phyloP scores from a whole-genome alignment of 108 stramenopile genomes.

The Phaeodactylum tricornutum region DNA sequence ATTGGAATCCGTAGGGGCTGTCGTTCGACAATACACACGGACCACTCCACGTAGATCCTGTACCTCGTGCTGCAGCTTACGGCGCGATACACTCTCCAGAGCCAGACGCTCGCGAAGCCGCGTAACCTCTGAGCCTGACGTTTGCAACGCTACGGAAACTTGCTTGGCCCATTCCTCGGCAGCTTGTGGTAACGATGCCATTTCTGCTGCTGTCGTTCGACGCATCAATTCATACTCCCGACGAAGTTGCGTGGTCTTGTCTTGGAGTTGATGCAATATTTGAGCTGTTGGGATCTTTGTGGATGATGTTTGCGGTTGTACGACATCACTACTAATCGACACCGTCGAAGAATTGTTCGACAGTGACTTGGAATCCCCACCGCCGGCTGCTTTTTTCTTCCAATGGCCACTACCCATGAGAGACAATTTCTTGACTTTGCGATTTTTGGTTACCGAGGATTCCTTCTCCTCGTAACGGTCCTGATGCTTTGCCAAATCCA shows the following conservation, averaged over 20 bases:
- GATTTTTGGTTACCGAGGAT: background rate
- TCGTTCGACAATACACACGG: slow-evolving; percentile 72
- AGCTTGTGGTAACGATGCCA: slow-evolving; percentile 18
- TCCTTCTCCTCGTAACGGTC: slow-evolving; percentile 1
- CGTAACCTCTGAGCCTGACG: slow-evolving; percentile 34
- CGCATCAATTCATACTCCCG: slow-evolving; percentile 39
- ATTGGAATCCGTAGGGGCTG: background rate
- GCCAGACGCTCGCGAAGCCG: slow-evolving; percentile 59
- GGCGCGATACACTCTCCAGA: slow-evolving; percentile 51
- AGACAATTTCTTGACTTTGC: slow-evolving; percentile 2
- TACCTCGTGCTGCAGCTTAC: slow-evolving; percentile 63
- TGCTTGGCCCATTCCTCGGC: slow-evolving; percentile 32
- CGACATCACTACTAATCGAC: background rate
- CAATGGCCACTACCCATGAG: background rate
- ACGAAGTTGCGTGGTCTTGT: slow-evolving; percentile 6
- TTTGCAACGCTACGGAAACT: slow-evolving; percentile 24
- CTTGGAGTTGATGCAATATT: slow-evolving; percentile 6
- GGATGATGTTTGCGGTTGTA: background rate
- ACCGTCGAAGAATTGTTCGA: background rate
- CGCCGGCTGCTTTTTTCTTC: background rate
- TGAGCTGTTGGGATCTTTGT: slow-evolving; percentile 1
- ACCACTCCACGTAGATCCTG: slow-evolving; percentile 72
- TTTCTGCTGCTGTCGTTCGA: slow-evolving; percentile 32
- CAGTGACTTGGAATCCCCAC: background rate
- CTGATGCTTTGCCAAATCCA: slow-evolving; percentile 2